Evolutionary conservation across 179 eudicot species (phyloP).

Genomic region (Beta corolliflora): DNA sequence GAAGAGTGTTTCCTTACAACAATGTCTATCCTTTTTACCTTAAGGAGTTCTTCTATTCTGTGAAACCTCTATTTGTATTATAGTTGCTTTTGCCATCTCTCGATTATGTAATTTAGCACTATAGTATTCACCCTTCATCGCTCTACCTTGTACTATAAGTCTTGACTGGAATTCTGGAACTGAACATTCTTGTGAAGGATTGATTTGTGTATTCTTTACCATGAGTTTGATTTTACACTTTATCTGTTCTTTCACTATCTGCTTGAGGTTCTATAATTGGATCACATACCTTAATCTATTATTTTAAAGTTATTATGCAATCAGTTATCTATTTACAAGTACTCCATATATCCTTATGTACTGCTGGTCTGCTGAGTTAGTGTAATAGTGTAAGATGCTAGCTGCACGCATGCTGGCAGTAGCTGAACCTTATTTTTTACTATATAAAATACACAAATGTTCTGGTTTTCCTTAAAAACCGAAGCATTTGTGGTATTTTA

Average conservation of each 20-base stretch:
- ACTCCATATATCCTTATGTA: background rate
- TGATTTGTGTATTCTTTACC: background rate
- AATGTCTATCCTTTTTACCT: background rate
- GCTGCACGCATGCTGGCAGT: too few species aligned
- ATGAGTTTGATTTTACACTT: background rate
- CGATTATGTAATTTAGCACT: too few species aligned
- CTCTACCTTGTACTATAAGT: background rate
- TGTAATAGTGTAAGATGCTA: too few species aligned
- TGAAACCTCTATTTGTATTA: too few species aligned
- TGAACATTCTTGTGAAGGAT: background rate
- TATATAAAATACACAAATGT: too few species aligned
- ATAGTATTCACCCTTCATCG: too few species aligned
- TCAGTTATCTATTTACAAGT: background rate
- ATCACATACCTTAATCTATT: too few species aligned
- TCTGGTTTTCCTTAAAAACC: rapidly evolving
- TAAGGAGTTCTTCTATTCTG: too few species aligned
- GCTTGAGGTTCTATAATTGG: background rate
- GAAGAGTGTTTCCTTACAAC: background rate
- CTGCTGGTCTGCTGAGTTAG: background rate
- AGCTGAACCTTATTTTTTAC: too few species aligned
- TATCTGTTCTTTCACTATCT: background rate
- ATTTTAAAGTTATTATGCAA: too few species aligned
- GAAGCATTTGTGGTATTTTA: too few species aligned
- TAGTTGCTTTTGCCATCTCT: too few species aligned
- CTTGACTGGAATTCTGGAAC: background rate